Percentiles rank a stretch among this genome's conserved stretches.
phyloP scores from a whole-genome alignment of 768 basidiomycete species.

The Amanita subjunquillea region DNA sequence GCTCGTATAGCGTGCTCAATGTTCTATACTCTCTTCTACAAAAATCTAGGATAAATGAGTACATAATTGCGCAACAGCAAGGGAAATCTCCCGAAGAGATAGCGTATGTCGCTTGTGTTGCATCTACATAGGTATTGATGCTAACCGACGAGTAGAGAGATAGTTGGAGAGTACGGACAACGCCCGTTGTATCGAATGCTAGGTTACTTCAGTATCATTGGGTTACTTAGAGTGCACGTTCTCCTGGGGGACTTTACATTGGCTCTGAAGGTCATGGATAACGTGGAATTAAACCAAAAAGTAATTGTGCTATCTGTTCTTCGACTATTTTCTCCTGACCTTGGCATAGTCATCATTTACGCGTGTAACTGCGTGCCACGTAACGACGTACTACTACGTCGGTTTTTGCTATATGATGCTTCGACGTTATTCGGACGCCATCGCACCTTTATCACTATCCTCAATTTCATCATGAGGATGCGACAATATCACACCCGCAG shows the following conservation, averaged over 20 bases:
- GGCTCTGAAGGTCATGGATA: slow-evolving; percentile 90
- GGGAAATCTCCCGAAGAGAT: slow-evolving; percentile 79
- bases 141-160: slow-evolving; percentile 38
- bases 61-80: slow-evolving; percentile 71
- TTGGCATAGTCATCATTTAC: slow-evolving; percentile 68
- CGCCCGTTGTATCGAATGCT: slow-evolving; percentile 88
- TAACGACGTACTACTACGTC: slow-evolving; percentile 90
- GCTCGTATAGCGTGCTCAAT: slow-evolving; percentile 95
- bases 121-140: background rate
- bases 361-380: slow-evolving; percentile 93
- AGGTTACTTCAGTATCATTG: slow-evolving; percentile 95
- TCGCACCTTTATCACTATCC: slow-evolving; percentile 86
- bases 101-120: slow-evolving; percentile 40
- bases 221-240: slow-evolving; percentile 90
- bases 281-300: slow-evolving; percentile 87
- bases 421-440: slow-evolving; percentile 89
- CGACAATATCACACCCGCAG: slow-evolving; percentile 94
- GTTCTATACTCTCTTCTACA: slow-evolving; percentile 98
- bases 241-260: slow-evolving; percentile 94
- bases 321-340: slow-evolving; percentile 8
- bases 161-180: slow-evolving; percentile 86
- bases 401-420: slow-evolving; percentile 97
- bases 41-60: slow-evolving; percentile 93
- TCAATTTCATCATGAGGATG: slow-evolving; percentile 95
- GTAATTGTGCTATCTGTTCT: slow-evolving; percentile 20